Conservation (phyloP, 305 asterid species). For the Fraxinus greggii region DNA sequence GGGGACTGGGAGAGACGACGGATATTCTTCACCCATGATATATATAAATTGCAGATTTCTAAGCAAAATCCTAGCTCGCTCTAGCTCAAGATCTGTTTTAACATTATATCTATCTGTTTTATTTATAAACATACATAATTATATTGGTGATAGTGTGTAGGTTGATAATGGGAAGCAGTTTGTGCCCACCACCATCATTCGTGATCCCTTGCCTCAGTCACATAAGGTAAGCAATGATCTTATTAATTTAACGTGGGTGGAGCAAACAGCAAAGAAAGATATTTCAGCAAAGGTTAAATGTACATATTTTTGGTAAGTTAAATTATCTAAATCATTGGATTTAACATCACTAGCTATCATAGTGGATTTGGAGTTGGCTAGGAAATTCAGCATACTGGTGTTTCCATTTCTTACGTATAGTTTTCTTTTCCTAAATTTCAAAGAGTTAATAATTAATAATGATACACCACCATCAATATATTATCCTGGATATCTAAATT, state of each 20-base stretch:
- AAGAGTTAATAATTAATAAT: background rate
- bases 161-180: slow-evolving; percentile 2
- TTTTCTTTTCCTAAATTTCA: background rate
- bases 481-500: background rate
- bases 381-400: background rate
- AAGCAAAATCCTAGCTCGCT: background rate
- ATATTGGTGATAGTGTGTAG: background rate
- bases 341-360: slow-evolving; percentile 1
- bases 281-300: background rate
- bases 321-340: background rate
- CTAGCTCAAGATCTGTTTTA: background rate
- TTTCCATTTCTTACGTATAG: background rate
- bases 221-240: background rate
- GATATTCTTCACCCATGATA: background rate
- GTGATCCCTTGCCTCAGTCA: background rate
- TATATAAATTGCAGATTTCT: background rate
- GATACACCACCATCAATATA: slow-evolving; percentile 1
- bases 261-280: background rate
- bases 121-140: background rate
- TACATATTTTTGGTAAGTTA: background rate
- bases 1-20: background rate
- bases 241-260: slow-evolving; percentile 2
- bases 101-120: background rate
- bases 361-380: background rate
- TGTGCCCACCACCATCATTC: slow-evolving; percentile 2